Percentiles rank a stretch among this genome's conserved stretches.
phyloP scores from a whole-genome alignment of 306 rosid genomes.

The Senna siamea region DNA sequence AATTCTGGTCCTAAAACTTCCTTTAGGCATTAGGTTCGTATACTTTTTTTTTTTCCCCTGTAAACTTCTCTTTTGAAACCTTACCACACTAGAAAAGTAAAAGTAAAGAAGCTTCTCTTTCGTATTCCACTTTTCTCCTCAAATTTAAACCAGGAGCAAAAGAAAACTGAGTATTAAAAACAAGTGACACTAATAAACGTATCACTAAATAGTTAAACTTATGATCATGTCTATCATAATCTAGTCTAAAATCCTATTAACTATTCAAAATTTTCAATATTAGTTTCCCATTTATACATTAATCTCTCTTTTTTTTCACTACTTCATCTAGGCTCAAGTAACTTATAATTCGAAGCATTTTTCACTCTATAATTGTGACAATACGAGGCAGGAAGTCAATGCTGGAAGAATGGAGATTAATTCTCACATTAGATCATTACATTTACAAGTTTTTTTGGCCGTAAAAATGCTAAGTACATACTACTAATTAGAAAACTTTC shows the following conservation, averaged over 20 bases:
- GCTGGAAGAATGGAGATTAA: background rate
- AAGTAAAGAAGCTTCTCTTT: background rate
- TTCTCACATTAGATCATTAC: conserved; percentile 17
- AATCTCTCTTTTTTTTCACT: background rate
- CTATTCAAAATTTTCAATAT: background rate
- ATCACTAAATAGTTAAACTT: background rate
- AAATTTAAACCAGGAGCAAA: background rate
- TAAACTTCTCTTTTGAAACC: background rate
- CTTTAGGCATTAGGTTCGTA: conserved; percentile 6
- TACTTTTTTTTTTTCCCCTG: background rate
- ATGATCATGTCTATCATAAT: no score
- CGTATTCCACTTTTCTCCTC: background rate
- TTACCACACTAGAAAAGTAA: background rate
- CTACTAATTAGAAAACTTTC: no score
- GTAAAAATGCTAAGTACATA: background rate
- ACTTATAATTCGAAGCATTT: no score
- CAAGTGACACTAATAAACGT: background rate
- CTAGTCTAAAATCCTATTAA: background rate
- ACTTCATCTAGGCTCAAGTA: no score
- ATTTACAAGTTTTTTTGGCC: background rate
- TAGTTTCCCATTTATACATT: background rate
- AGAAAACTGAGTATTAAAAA: no score
- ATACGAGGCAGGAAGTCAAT: conserved; percentile 12
- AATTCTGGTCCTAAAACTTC: background rate
- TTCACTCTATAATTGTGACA: no score